Evolutionary conservation across 345 rosid species (phyloP), one percentile per base, ranked within the genome.

Genomic region (Excoecaria agallocha): DNA sequence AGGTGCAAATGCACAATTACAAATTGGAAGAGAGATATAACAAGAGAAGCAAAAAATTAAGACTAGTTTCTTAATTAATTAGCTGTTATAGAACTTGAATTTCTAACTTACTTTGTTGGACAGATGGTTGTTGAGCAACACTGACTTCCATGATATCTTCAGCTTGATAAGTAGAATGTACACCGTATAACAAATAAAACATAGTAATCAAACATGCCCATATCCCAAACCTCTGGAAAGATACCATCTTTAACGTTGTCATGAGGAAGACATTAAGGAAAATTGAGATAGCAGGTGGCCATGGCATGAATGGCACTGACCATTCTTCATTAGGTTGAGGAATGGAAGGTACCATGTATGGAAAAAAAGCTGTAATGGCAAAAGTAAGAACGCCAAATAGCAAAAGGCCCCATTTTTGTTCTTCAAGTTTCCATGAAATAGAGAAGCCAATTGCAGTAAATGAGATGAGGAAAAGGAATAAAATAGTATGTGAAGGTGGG

Each of bases 221-320:
- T 41, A 94, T 67, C 2, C 79, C 93, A 78, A 94, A 91, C 73
- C 97, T 83, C 72, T 82, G 84, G 80, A 83, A 90, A 12, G 97
- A 80, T 2, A 85, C 58, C 75, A 59, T 41, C 83, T 88, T 91
- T 22, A 94, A 75, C 5, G 92, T 89, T 39, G 90, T 84, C 87
- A 86, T 84, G 15, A 94, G 93, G 77, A 94, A 89, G 20, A 90
- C 84, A 70, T 88, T 94, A 9, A 94, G 89, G 84, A 89, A 89
- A 73, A 89, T 86, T 0, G 97, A 92, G 2, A 84, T 62, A 2
- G 89, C 93, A 0, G 97, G 93, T 3, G 94, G 96, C 97, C 97
- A 94, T 12, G 98, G 98, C 98, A 94, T 94, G 62, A 89, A 73
- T 6, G 98, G 97, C 45, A 94, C 96, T 1, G 91, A 84, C 98